phyloP scores from a whole-genome alignment of 495 filamentous ascomycete genomes.

The Lasiosphaeria ovina region DNA sequence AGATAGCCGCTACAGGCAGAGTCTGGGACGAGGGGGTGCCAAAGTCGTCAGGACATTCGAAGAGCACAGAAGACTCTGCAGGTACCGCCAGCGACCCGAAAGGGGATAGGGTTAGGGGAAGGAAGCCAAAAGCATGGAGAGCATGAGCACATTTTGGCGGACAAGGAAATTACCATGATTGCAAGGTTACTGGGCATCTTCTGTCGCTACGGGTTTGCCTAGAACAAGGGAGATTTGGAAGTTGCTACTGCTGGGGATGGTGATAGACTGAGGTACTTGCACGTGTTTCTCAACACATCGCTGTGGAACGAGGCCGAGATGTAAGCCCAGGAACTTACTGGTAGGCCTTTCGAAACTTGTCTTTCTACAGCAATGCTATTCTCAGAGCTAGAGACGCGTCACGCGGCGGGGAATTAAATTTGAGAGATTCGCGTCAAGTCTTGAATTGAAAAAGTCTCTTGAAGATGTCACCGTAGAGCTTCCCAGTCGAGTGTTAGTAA shows the following conservation, averaged over 20 bases:
- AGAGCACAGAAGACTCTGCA: background rate
- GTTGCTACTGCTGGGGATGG: background rate
- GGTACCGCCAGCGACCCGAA: background rate
- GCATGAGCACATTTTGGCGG: background rate
- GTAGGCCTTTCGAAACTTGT: background rate
- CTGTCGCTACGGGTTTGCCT: background rate
- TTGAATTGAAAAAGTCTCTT: background rate
- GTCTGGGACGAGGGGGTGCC: background rate
- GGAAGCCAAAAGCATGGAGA: background rate
- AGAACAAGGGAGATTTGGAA: background rate
- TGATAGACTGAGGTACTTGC: background rate
- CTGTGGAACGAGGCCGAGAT: background rate
- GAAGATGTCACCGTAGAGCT: background rate
- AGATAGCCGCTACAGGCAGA: constrained; percentile 4
- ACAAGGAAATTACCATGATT: background rate
- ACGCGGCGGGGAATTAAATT: background rate
- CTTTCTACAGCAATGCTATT: background rate
- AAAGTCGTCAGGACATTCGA: background rate
- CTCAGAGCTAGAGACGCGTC: background rate
- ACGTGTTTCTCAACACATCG: background rate
- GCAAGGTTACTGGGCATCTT: background rate
- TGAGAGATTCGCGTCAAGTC: background rate
- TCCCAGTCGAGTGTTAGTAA: background rate
- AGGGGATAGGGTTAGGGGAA: background rate
- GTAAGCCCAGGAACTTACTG: background rate